Evolutionary conservation across 352 stramenopile genomes (phyloP).

Genomic region (Globisporangium spiculum): DNA sequence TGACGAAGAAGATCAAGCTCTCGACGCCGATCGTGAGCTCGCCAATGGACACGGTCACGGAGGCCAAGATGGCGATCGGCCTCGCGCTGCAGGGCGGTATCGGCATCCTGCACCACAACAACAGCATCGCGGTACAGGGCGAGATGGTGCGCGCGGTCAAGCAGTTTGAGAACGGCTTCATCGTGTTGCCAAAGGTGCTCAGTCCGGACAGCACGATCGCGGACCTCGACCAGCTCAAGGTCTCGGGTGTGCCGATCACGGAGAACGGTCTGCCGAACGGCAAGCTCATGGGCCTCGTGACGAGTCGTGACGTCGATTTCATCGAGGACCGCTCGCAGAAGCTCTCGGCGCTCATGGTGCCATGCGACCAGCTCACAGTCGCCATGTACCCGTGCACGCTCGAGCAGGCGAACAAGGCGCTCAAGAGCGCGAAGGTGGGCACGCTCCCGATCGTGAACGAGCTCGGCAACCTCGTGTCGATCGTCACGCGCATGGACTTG

Average conservation of each 20-base stretch:
- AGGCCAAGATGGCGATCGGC: constrained; percentile 97
- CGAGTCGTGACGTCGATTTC: constrained; percentile 97
- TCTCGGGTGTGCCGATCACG: constrained; percentile 97
- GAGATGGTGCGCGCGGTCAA: constrained; percentile 92
- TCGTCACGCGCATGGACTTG: constrained; percentile 96
- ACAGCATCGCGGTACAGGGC: constrained; percentile 92
- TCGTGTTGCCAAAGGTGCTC: constrained; percentile 96
- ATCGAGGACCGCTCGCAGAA: constrained; percentile 85
- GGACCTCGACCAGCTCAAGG: constrained; percentile 93
- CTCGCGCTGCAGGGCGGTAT: constrained; percentile 98
- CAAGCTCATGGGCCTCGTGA: constrained; percentile 97
- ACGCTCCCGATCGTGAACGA: constrained; percentile 98
- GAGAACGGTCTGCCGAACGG: constrained; percentile 93
- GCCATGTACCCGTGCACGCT: constrained; percentile 93
- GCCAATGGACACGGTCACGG: constrained; percentile 99
- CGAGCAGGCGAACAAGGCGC: constrained; percentile 94
- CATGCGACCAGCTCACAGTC: constrained; percentile 79
- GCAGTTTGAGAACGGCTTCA: constrained; percentile 99
- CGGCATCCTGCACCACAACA: constrained; percentile 99
- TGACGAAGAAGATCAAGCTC: constrained; percentile 93
- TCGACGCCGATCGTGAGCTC: constrained; percentile 95
- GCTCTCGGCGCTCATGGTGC: constrained; percentile 77
- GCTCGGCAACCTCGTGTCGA: constrained; percentile 93
- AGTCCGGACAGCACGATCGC: constrained; percentile 89
- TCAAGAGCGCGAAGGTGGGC: constrained; percentile 97